These are phyloP conservation scores for Serendipita sp. DNA, from an alignment of 768 basidiomycete species.

Conservation along the genomic window DNA sequence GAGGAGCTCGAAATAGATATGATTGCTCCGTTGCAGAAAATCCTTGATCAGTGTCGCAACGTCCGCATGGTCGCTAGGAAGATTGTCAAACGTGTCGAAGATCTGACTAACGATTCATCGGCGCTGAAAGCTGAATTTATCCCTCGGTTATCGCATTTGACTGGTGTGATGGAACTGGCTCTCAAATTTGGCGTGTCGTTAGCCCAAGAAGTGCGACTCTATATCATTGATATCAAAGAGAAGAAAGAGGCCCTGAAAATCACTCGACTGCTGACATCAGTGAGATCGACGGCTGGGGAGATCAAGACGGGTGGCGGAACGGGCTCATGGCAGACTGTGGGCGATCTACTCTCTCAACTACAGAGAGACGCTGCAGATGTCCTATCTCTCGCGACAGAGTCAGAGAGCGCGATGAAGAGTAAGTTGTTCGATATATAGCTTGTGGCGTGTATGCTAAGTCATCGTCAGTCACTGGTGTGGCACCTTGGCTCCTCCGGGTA, in stretches of 20 bases:
- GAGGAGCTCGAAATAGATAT: constrained; percentile 60
- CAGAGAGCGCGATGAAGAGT: constrained; percentile 70
- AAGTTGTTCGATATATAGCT: constrained; percentile 16
- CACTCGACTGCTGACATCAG: constrained; percentile 47
- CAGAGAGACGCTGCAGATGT: constrained; percentile 54
- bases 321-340: constrained; percentile 65
- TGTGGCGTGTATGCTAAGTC: not conserved
- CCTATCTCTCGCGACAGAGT: constrained; percentile 53
- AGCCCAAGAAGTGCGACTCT: constrained; percentile 75
- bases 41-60: constrained; percentile 67
- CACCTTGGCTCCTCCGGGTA: constrained; percentile 77
- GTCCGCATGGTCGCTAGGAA: constrained; percentile 75
- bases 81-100: constrained; percentile 70
- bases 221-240: constrained; percentile 64
- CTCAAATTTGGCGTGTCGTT: constrained; percentile 92
- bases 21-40: constrained; percentile 62
- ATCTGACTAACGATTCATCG: constrained; percentile 50
- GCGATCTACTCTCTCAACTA: constrained; percentile 49
- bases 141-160: constrained; percentile 53
- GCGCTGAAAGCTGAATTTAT: constrained; percentile 59
- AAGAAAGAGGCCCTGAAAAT: constrained; percentile 69
- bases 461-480: constrained; percentile 43
- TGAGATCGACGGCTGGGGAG: constrained; percentile 54
- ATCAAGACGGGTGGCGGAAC: constrained; percentile 48
- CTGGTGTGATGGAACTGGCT: constrained; percentile 25